A percentile compares a stretch with the other conserved stretches of the same genome.
These are phyloP conservation scores for Cadophora sp. DNA, from an alignment of 2,329 filamentous ascomycete genomes.

Conservation along the genomic window DNA sequence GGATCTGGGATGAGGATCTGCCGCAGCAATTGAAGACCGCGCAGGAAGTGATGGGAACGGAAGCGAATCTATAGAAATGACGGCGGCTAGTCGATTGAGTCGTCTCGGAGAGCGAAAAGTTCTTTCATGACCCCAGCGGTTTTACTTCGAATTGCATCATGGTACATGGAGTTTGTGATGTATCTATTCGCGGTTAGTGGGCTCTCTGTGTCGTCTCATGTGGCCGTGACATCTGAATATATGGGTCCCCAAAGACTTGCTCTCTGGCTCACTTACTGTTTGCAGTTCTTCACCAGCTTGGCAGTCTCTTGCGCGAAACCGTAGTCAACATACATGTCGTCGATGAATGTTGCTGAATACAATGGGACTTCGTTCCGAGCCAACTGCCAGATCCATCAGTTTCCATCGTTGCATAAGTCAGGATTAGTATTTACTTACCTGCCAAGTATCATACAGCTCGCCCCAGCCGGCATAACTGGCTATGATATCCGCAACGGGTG, in stretches of 20 bases:
- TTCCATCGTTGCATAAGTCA: neutral
- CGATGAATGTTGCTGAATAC: slow-evolving; percentile 81
- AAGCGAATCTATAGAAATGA: slow-evolving; percentile 23
- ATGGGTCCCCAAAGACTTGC: neutral
- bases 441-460: slow-evolving; percentile 75
- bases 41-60: slow-evolving; percentile 44
- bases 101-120: slow-evolving; percentile 79
- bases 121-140: slow-evolving; percentile 78
- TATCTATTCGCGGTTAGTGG: slow-evolving; percentile 50
- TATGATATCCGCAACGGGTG: slow-evolving; percentile 72
- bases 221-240: neutral
- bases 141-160: slow-evolving; percentile 78
- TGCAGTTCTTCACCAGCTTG: slow-evolving; percentile 74
- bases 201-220: neutral
- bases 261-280: slow-evolving; percentile 53
- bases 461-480: slow-evolving; percentile 76
- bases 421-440: slow-evolving; percentile 43
- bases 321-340: slow-evolving; percentile 94
- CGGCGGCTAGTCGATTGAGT: slow-evolving; percentile 59
- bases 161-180: slow-evolving; percentile 86
- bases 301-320: slow-evolving; percentile 77
- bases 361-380: slow-evolving; percentile 81
- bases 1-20: slow-evolving; percentile 49
- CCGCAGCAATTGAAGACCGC: slow-evolving; percentile 48
- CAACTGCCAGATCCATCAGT: slow-evolving; percentile 50